A percentile compares a stretch with the other conserved stretches of the same genome.
phyloP scores from a whole-genome alignment of 2,329 filamentous ascomycete species.

The Pestalotiopsis sp. region DNA sequence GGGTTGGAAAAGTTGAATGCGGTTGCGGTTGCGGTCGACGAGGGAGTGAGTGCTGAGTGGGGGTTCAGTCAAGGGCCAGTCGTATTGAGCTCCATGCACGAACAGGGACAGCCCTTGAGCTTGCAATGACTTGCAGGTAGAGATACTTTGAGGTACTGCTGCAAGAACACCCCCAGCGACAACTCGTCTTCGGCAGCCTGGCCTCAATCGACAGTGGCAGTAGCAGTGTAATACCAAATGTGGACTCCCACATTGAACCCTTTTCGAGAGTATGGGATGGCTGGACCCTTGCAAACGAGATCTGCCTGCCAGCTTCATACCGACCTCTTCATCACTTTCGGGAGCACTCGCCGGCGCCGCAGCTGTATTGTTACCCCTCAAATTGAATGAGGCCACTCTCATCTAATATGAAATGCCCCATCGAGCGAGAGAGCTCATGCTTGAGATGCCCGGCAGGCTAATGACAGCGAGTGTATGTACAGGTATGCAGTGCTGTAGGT shows the following conservation, averaged over 20 bases:
- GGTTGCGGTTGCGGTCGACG: conserved; percentile 1
- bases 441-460: neutral
- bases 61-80: neutral
- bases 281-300: conserved; percentile 4
- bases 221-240: neutral
- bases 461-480: neutral
- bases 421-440: neutral
- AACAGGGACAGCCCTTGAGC: neutral
- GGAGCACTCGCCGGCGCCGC: conserved; percentile 12
- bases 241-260: conserved; percentile 5
- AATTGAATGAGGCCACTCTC: neutral
- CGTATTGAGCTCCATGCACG: conserved; percentile 7
- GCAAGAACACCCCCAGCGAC: neutral
- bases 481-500: neutral
- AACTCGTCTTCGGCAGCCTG: neutral
- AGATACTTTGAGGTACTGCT: conserved; percentile 8
- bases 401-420: conserved; percentile 7
- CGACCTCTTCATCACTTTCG: conserved; percentile 4
- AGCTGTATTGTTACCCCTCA: conserved; percentile 6
- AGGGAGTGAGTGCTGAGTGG: neutral
- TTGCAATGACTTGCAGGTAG: conserved; percentile 13
- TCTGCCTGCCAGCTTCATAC: conserved; percentile 6
- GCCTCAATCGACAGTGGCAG: neutral
- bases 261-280: neutral
- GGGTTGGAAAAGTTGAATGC: neutral